Evolutionary conservation across 306 rosid genomes (phyloP).

Genomic region (Sicyos edulis): DNA sequence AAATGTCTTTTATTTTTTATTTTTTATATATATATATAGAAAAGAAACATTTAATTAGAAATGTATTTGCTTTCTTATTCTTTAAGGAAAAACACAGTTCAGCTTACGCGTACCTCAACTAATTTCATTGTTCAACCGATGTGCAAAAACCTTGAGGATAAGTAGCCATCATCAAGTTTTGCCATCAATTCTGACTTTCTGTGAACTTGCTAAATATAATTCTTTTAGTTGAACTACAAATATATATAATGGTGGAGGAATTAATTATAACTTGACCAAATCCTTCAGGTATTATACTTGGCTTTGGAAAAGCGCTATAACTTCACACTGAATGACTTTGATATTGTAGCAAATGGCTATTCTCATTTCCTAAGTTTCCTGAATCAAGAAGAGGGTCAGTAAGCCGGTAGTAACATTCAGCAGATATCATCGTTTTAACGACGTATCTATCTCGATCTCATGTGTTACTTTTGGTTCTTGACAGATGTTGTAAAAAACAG

Average conservation of each 20-base stretch:
- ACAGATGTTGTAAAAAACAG: conserved; percentile 47
- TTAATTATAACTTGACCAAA: conserved; percentile 15
- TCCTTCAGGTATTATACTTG: conserved; percentile 56
- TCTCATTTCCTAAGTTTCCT: conserved; percentile 63
- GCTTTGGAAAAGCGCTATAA: conserved; percentile 86
- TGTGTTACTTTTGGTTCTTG: conserved; percentile 12
- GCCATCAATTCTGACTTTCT: background rate
- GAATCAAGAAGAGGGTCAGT: conserved; percentile 44
- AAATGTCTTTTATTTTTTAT: background rate
- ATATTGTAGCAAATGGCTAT: conserved; percentile 78
- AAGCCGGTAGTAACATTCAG: conserved; percentile 2
- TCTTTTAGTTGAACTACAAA: conserved; percentile 3
- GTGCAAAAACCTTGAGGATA: background rate
- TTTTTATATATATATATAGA: no score
- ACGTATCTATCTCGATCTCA: background rate
- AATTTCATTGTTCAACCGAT: background rate
- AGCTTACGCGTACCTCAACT: no score
- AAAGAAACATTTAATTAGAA: background rate
- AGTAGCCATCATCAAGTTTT: background rate
- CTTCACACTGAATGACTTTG: conserved; percentile 70
- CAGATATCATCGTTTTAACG: background rate
- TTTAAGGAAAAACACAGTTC: no score
- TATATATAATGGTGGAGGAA: conserved; percentile 2
- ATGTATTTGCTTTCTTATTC: background rate
- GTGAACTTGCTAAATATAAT: conserved; percentile 9